phyloP scores from a whole-genome alignment of 257 asterid genomes.

The Capsicum chinense region DNA sequence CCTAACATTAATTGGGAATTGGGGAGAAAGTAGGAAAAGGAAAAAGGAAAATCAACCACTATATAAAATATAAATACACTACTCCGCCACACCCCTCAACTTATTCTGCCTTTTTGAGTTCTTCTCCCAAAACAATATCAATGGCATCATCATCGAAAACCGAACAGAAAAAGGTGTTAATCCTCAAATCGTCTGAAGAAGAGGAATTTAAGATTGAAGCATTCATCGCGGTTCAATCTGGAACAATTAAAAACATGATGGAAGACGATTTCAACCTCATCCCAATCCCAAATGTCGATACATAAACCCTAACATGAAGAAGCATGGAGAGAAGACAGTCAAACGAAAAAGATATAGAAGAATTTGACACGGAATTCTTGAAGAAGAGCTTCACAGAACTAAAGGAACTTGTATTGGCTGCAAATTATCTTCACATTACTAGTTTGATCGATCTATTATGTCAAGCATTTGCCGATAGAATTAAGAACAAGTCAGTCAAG shows the following conservation, averaged over 20 bases:
- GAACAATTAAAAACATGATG: slow-evolving; percentile 27
- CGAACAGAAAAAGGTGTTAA: background rate
- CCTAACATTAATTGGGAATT: too few relatives aligned
- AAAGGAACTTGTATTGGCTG: background rate
- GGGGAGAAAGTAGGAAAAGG: too few relatives aligned
- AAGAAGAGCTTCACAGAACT: background rate
- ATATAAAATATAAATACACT: too few relatives aligned
- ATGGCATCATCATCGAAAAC: background rate
- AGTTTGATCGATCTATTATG: background rate
- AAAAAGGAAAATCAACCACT: too few relatives aligned
- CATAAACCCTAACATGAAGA: slow-evolving; percentile 26
- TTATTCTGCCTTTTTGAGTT: background rate
- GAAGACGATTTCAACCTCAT: slow-evolving; percentile 26
- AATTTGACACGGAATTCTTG: slow-evolving; percentile 26
- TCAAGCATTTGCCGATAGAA: background rate
- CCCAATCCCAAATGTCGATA: slow-evolving; percentile 28
- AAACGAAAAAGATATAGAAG: slow-evolving; percentile 16
- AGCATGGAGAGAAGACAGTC: background rate
- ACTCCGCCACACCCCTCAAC: too few relatives aligned
- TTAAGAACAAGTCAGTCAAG: background rate
- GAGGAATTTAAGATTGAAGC: slow-evolving; percentile 21
- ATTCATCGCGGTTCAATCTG: slow-evolving; percentile 26
- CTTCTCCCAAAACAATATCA: background rate
- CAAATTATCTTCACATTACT: slow-evolving; percentile 28
- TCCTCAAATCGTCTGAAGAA: slow-evolving; percentile 24